These are phyloP conservation scores for Sporothrix brasiliensis DNA, from an alignment of 2,329 filamentous ascomycete genomes.

Conservation along the genomic window DNA sequence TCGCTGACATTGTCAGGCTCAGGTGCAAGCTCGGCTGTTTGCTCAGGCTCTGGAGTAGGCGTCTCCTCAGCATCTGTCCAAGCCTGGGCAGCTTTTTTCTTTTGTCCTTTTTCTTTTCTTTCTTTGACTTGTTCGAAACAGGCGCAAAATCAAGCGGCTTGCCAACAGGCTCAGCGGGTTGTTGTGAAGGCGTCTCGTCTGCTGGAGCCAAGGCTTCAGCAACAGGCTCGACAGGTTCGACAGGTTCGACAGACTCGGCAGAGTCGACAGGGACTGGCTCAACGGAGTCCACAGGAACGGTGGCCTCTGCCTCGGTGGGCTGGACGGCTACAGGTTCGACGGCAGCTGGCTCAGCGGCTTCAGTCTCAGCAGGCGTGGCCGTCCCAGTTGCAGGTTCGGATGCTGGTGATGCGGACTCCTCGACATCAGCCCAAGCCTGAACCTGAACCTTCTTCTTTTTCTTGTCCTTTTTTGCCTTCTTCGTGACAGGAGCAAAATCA, in stretches of 20 bases:
- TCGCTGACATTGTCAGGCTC: not conserved
- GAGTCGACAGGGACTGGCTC: not conserved
- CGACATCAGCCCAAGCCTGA: not conserved
- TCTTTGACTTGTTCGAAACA: constrained; percentile 26
- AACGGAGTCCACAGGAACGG: not conserved
- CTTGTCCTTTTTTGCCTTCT: constrained; percentile 31
- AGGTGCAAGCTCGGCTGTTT: not conserved
- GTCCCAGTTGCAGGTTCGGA: not conserved
- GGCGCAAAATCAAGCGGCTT: not conserved
- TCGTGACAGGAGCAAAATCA: not conserved
- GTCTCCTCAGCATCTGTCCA: not conserved
- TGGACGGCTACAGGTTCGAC: not conserved
- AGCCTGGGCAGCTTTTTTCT: constrained; percentile 24
- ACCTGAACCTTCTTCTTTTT: constrained; percentile 23
- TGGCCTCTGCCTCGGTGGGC: not conserved
- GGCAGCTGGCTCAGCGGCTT: too few species aligned
- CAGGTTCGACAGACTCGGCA: not conserved
- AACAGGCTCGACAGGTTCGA: not conserved
- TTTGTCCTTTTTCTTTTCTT: constrained; percentile 28
- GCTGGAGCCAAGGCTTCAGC: not conserved
- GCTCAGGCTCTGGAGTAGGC: not conserved
- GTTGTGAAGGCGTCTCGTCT: too few species aligned
- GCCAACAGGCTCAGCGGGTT: not conserved
- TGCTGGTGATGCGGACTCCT: not conserved
- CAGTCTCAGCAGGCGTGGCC: too few species aligned